These are phyloP conservation scores for Aspergillus persii DNA, from an alignment of 2,329 filamentous ascomycete genomes.

Conservation along the genomic window DNA sequence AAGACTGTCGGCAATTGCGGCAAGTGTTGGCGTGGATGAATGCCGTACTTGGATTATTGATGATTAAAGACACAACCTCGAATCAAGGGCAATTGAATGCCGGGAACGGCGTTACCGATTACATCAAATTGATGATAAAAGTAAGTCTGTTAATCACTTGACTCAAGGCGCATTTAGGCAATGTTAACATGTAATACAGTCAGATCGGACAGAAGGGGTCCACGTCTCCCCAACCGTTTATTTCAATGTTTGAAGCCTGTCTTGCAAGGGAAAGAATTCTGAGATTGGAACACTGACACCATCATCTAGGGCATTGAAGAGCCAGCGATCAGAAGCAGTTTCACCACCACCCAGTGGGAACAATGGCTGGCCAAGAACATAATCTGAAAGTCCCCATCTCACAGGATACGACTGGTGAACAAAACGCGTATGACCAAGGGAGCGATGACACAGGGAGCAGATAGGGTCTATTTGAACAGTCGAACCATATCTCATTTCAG, in stretches of 20 bases:
- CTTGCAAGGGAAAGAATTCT: neutral
- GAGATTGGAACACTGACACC: slow-evolving; percentile 21
- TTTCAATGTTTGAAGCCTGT: slow-evolving; percentile 60
- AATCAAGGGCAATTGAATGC: slow-evolving; percentile 68
- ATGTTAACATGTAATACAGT: slow-evolving; percentile 33
- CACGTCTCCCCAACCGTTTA: slow-evolving; percentile 91
- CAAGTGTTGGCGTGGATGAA: slow-evolving; percentile 65
- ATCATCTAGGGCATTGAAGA: slow-evolving; percentile 63
- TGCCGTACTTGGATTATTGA: slow-evolving; percentile 67
- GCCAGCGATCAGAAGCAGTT: slow-evolving; percentile 73
- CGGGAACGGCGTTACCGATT: slow-evolving; percentile 79
- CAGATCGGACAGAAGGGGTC: slow-evolving; percentile 70
- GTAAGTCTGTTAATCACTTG: slow-evolving; percentile 37
- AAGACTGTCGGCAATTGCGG: slow-evolving; percentile 72
- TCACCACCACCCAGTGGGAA: slow-evolving; percentile 77
- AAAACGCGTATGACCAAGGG: slow-evolving; percentile 5
- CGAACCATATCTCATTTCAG: slow-evolving; percentile 31
- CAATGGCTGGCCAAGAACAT: slow-evolving; percentile 73
- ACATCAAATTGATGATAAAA: slow-evolving; percentile 81
- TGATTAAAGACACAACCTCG: slow-evolving; percentile 65
- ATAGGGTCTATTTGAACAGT: slow-evolving; percentile 16
- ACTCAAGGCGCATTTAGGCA: slow-evolving; percentile 1
- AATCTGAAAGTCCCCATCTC: slow-evolving; percentile 37
- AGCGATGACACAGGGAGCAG: slow-evolving; percentile 8
- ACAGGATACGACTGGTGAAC: neutral